Conservation (phyloP, 768 basidiomycete genomes). For the Panaeolus cyanescens region DNA sequence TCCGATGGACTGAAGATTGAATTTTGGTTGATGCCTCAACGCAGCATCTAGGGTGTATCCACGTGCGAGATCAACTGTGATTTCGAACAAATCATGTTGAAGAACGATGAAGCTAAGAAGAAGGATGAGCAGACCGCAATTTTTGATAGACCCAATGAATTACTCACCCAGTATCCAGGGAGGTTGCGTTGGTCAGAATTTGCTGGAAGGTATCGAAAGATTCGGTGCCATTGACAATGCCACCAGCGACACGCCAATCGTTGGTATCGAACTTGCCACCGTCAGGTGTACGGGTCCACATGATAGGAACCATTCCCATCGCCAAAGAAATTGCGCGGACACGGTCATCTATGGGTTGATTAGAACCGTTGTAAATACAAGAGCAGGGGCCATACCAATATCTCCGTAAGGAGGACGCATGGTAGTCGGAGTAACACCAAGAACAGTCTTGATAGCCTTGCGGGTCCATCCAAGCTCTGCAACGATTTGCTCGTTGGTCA, state of each 20-base stretch:
- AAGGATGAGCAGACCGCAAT: slow-evolving; percentile 4
- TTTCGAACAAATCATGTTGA: slow-evolving; percentile 82
- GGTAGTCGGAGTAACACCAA: slow-evolving; percentile 75
- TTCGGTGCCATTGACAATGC: slow-evolving; percentile 63
- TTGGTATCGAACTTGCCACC: slow-evolving; percentile 71
- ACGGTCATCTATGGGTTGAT: slow-evolving; percentile 68
- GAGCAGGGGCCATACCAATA: slow-evolving; percentile 47
- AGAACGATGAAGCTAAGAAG: slow-evolving; percentile 77
- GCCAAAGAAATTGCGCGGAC: slow-evolving; percentile 88
- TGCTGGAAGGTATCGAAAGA: slow-evolving; percentile 69
- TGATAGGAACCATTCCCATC: slow-evolving; percentile 90
- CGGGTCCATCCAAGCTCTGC: slow-evolving; percentile 94
- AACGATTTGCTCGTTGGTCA: slow-evolving; percentile 83
- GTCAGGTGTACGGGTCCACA: slow-evolving; percentile 75
- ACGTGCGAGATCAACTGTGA: slow-evolving; percentile 88
- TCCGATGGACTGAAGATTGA: slow-evolving; percentile 79
- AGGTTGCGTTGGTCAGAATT: slow-evolving; percentile 72
- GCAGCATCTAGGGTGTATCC: slow-evolving; percentile 86
- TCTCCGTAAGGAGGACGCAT: slow-evolving; percentile 87
- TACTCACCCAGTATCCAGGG: slow-evolving; percentile 58
- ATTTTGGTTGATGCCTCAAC: slow-evolving; percentile 59
- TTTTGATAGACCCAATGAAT: not conserved
- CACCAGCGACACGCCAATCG: slow-evolving; percentile 89
- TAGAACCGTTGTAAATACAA: not conserved
- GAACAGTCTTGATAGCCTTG: slow-evolving; percentile 74